Conservation (phyloP, 345 rosid genomes). For the Bruguiera gymnorhiza region DNA sequence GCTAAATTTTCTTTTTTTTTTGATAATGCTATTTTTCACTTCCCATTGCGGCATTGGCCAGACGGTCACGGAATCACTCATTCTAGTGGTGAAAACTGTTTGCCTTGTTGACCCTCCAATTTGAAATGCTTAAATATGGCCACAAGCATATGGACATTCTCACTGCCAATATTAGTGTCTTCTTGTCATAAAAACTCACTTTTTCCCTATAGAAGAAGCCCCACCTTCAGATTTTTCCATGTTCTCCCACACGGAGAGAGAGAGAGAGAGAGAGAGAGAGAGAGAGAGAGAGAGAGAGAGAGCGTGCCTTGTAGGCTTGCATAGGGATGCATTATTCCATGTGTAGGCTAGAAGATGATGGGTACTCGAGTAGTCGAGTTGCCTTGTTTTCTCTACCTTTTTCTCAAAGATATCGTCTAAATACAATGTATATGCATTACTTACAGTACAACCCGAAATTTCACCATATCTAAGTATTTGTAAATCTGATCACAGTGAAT, state of each 20-base stretch:
- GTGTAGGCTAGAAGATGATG: neutral
- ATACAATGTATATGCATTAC: too few species aligned
- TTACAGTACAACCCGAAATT: too few species aligned
- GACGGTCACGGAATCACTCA: neutral
- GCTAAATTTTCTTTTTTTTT: neutral
- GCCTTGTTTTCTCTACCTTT: neutral
- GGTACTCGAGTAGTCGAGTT: neutral
- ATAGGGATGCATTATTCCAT: neutral
- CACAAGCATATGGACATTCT: neutral
- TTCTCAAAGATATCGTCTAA: neutral
- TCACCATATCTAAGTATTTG: too few species aligned
- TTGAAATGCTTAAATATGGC: neutral
- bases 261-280: neutral
- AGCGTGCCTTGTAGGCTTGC: neutral
- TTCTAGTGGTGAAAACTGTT: constrained; percentile 5
- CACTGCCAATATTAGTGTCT: neutral
- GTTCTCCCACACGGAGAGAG: neutral
- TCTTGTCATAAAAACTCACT: neutral
- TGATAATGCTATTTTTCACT: neutral
- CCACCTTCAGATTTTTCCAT: neutral
- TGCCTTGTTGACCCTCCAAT: neutral
- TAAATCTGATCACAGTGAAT: too few species aligned
- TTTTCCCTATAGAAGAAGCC: neutral
- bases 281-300: neutral
- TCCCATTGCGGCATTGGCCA: constrained; percentile 10